phyloP scores from a whole-genome alignment of 805 yeast species.

The Teunomyces gatunensis region DNA sequence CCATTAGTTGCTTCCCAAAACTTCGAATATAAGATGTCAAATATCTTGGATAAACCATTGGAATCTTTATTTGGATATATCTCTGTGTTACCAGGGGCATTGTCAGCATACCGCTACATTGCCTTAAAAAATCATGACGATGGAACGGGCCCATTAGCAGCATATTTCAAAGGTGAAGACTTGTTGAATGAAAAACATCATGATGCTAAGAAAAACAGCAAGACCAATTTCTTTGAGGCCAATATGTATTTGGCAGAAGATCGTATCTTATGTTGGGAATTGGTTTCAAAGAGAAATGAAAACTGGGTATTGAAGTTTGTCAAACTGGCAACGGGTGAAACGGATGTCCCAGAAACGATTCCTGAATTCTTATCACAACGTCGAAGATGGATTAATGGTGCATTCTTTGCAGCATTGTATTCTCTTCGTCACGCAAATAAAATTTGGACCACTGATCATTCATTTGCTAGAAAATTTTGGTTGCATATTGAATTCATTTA shows the following conservation, averaged over 20 bases:
- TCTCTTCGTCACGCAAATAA: slow-evolving; percentile 20
- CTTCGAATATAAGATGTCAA: slow-evolving; percentile 96
- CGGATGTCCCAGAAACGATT: slow-evolving; percentile 27
- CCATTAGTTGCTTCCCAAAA: slow-evolving; percentile 96
- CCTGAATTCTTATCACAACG: slow-evolving; percentile 28
- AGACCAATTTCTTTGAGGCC: slow-evolving; percentile 85
- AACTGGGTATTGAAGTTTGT: slow-evolving; percentile 29
- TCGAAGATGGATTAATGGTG: slow-evolving; percentile 31
- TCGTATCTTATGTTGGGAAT: slow-evolving; percentile 29
- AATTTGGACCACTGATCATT: slow-evolving; percentile 27
- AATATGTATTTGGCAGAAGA: slow-evolving; percentile 45
- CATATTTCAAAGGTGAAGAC: slow-evolving; percentile 88
- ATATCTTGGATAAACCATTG: slow-evolving; percentile 89
- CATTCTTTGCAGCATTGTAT: slow-evolving; percentile 28
- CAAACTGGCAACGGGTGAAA: slow-evolving; percentile 30
- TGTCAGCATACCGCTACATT: slow-evolving; percentile 88
- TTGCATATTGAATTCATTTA: slow-evolving; percentile 23
- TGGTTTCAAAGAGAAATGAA: slow-evolving; percentile 24
- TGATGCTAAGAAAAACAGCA: slow-evolving; percentile 27
- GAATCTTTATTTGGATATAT: slow-evolving; percentile 93
- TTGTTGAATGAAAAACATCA: slow-evolving; percentile 28
- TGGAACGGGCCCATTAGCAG: slow-evolving; percentile 87
- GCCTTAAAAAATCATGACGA: slow-evolving; percentile 83
- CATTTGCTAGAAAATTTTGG: slow-evolving; percentile 20
- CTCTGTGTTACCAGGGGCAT: slow-evolving; percentile 91